phyloP scores from a whole-genome alignment of 176 grass and related monocot species.

The Triticum dicoccoides region DNA sequence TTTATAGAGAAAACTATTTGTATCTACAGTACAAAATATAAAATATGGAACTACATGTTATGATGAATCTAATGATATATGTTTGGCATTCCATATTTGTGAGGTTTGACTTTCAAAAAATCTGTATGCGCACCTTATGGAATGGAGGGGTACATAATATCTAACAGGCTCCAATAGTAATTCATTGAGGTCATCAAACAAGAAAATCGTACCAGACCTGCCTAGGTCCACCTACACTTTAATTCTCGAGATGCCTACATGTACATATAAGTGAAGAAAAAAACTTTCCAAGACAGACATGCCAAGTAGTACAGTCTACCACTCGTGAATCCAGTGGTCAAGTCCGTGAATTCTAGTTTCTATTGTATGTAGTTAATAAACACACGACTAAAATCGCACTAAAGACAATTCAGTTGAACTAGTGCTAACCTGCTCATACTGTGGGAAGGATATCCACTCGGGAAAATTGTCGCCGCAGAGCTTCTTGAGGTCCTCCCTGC shows the following conservation, averaged over 20 bases:
- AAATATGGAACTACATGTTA: no score
- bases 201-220: not conserved
- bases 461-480: constrained; percentile 87
- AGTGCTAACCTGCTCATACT: constrained; percentile 70
- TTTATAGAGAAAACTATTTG: no score
- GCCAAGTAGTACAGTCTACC: not conserved
- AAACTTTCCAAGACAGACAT: not conserved
- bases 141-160: no score
- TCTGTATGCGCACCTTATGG: no score
- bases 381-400: not conserved
- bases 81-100: no score
- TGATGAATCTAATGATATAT: no score
- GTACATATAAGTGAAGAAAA: not conserved
- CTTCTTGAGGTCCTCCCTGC: constrained; percentile 90
- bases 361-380: not conserved
- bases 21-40: no score
- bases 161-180: no score
- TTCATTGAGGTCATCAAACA: not conserved
- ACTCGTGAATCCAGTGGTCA: not conserved
- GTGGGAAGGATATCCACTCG: constrained; percentile 93
- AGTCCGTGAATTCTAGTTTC: not conserved
- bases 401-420: not conserved
- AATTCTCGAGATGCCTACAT: constrained; percentile 3
- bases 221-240: not conserved
- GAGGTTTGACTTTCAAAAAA: no score